Conservation (phyloP, 1,284 basidiomycete species). For the Puccinia coronata region DNA sequence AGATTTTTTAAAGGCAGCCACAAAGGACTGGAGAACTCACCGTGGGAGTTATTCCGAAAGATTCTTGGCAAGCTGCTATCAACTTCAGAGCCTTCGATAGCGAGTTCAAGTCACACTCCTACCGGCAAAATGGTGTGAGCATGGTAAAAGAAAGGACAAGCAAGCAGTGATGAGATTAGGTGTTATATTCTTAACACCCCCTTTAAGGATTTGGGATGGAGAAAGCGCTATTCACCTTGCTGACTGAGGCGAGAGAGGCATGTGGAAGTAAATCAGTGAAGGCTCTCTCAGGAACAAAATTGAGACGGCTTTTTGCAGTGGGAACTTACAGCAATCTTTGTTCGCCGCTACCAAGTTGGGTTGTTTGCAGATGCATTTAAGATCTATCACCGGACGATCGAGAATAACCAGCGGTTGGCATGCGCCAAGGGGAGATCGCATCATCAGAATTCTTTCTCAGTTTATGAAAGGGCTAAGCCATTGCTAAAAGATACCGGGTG, state of each 20-base stretch:
- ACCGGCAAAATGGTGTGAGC: background rate
- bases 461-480: background rate
- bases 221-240: background rate
- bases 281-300: background rate
- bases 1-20: background rate
- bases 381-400: background rate
- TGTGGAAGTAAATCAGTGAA: background rate
- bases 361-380: slow-evolving; percentile 13
- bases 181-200: background rate
- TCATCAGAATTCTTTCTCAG: background rate
- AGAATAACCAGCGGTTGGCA: background rate
- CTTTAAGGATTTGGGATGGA: background rate
- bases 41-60: background rate
- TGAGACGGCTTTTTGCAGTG: background rate
- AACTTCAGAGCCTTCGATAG: background rate
- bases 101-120: slow-evolving; percentile 19
- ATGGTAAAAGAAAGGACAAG: background rate
- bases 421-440: background rate
- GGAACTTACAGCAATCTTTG: slow-evolving; percentile 1
- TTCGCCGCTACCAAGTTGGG: background rate
- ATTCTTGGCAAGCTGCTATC: slow-evolving; percentile 4
- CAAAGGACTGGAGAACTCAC: background rate
- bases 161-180: background rate
- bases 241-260: background rate
- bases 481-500: background rate